phyloP scores from a whole-genome alignment of 208 protist species.

The Crithidia brevicula region DNA sequence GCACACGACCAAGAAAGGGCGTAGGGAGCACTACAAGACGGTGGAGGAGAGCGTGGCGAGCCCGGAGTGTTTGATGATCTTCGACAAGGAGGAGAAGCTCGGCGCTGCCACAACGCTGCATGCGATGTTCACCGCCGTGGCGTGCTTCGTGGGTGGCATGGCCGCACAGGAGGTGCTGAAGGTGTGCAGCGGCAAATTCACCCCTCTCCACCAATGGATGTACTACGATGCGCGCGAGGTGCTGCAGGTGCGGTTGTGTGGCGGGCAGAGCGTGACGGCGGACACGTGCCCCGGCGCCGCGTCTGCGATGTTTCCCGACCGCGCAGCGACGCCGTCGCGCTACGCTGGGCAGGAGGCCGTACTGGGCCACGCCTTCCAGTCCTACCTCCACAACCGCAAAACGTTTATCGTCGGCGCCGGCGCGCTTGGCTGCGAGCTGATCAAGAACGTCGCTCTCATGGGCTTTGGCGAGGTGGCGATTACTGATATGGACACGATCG shows the following conservation, averaged over 20 bases:
- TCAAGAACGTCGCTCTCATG: slow-evolving; percentile 99
- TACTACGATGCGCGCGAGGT: slow-evolving; percentile 97
- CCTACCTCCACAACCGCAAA: slow-evolving; percentile 78
- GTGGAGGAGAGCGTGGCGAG: slow-evolving; percentile 53
- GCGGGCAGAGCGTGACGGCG: slow-evolving; percentile 19
- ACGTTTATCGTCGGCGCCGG: slow-evolving; percentile 98
- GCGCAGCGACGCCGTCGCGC: slow-evolving; percentile 41
- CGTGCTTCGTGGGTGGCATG: slow-evolving; percentile 95
- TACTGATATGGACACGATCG: slow-evolving; percentile 99
- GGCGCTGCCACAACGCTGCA: slow-evolving; percentile 70
- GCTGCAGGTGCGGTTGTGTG: slow-evolving; percentile 50
- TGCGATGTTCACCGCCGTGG: slow-evolving; percentile 80
- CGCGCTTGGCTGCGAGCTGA: slow-evolving; percentile 98
- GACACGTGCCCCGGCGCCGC: neutral
- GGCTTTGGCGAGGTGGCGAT: slow-evolving; percentile 95
- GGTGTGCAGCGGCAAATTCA: slow-evolving; percentile 95
- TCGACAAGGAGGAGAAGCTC: slow-evolving; percentile 88
- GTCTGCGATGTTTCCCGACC: slow-evolving; percentile 9
- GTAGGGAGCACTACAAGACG: slow-evolving; percentile 56
- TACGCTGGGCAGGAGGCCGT: slow-evolving; percentile 97
- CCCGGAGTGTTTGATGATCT: slow-evolving; percentile 71
- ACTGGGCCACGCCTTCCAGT: slow-evolving; percentile 93
- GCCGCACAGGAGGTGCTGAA: slow-evolving; percentile 97
- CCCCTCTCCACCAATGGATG: slow-evolving; percentile 95
- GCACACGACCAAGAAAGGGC: slow-evolving; percentile 88